Percentiles rank a stretch among this genome's conserved stretches.
These are phyloP conservation scores for Scleroderma bovista DNA, from an alignment of 768 basidiomycete genomes.

Conservation along the genomic window DNA sequence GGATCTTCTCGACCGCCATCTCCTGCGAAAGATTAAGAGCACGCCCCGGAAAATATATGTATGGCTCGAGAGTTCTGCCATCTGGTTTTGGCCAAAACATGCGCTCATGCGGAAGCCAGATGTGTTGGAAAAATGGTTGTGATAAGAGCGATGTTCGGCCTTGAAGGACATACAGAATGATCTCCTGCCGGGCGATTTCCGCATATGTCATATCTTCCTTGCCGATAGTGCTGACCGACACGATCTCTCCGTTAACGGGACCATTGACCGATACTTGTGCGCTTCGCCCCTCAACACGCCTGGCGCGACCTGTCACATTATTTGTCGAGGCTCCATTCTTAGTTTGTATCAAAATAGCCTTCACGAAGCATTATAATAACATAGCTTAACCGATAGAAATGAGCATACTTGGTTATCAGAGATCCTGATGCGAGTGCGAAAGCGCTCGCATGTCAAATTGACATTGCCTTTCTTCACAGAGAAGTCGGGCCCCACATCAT, in stretches of 20 bases:
- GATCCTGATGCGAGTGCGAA: constrained; percentile 37
- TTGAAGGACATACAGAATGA: constrained; percentile 22
- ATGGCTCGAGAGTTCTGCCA: background rate
- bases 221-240: constrained; percentile 45
- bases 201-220: constrained; percentile 52
- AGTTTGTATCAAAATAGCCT: constrained; percentile 20
- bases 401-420: constrained; percentile 35
- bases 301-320: constrained; percentile 17
- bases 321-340: background rate
- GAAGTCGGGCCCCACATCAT: constrained; percentile 33
- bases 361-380: background rate
- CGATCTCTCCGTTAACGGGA: constrained; percentile 12
- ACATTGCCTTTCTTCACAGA: constrained; percentile 26
- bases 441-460: constrained; percentile 36
- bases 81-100: constrained; percentile 11
- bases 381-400: background rate
- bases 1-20: constrained; percentile 23
- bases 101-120: constrained; percentile 23
- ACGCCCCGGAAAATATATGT: background rate
- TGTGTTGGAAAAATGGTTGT: constrained; percentile 19
- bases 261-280: constrained; percentile 26
- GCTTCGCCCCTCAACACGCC: constrained; percentile 32
- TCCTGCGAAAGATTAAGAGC: constrained; percentile 25
- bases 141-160: constrained; percentile 8
- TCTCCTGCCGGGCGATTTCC: constrained; percentile 29